Evolutionary conservation across 2,329 filamentous ascomycete genomes (phyloP).

Genomic region (Colletotrichum brevisporum): DNA sequence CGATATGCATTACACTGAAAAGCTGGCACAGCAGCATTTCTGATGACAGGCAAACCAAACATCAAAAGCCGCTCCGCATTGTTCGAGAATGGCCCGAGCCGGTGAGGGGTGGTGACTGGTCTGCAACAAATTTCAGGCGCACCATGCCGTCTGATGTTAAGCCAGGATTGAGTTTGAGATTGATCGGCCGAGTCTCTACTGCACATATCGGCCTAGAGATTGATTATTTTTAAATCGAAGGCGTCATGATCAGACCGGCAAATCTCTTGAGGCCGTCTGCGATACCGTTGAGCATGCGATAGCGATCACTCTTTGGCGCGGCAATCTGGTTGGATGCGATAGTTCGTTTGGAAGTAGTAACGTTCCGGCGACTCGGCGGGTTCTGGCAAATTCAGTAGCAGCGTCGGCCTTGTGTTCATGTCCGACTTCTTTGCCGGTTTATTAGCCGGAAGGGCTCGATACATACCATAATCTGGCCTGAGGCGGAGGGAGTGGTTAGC

Average conservation of each 20-base stretch:
- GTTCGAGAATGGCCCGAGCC: slow-evolving; percentile 5
- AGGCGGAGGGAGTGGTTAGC: neutral
- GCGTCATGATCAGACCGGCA: neutral
- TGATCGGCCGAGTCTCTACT: neutral
- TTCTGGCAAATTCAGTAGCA: too few species aligned
- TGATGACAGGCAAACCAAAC: neutral
- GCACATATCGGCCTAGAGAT: neutral
- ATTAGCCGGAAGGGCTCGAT: neutral
- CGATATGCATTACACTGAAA: too few species aligned
- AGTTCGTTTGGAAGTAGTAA: too few species aligned
- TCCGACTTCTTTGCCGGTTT: neutral
- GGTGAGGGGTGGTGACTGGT: neutral
- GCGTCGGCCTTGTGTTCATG: too few species aligned
- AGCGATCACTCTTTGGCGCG: too few species aligned
- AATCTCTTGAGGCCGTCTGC: neutral
- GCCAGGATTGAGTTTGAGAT: neutral
- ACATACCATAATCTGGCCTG: neutral
- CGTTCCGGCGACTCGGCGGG: too few species aligned
- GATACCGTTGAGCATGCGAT: too few species aligned
- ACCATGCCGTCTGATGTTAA: too few species aligned
- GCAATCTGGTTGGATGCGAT: too few species aligned
- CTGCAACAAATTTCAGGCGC: too few species aligned
- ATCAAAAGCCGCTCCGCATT: neutral
- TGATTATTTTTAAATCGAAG: neutral
- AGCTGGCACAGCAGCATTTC: too few species aligned